Evolutionary conservation across 257 asterid species (phyloP).

Genomic region (Coffea eugenioides): DNA sequence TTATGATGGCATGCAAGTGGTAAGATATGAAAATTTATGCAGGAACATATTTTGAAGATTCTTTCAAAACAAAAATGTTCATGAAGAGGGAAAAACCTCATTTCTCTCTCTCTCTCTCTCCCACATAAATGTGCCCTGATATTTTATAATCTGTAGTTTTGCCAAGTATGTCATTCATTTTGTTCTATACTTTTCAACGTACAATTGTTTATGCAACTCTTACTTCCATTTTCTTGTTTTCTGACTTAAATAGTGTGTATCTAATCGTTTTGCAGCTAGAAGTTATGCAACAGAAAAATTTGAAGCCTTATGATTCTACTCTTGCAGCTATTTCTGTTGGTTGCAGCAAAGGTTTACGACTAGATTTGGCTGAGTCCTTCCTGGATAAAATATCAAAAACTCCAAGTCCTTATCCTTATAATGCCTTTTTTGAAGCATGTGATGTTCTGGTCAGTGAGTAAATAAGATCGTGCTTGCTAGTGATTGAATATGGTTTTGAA

Average conservation of each 20-base stretch:
- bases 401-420: slow-evolving; percentile 47
- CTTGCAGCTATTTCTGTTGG: slow-evolving; percentile 67
- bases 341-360: slow-evolving; percentile 69
- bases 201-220: slow-evolving; percentile 2
- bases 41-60: neutral
- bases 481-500: neutral
- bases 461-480: neutral
- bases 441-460: slow-evolving; percentile 57
- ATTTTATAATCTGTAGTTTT: neutral
- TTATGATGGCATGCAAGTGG: slow-evolving; percentile 67
- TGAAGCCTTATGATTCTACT: slow-evolving; percentile 73
- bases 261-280: slow-evolving; percentile 60
- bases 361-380: slow-evolving; percentile 70
- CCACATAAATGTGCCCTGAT: neutral
- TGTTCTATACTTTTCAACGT: neutral
- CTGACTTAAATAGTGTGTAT: neutral
- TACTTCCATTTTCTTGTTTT: neutral
- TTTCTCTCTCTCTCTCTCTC: neutral
- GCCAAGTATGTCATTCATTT: neutral
- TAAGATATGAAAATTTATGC: slow-evolving; percentile 30
- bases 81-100: neutral
- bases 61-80: neutral
- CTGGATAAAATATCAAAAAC: slow-evolving; percentile 51
- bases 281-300: slow-evolving; percentile 61
- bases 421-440: slow-evolving; percentile 80